phyloP scores from a whole-genome alignment of 2,329 filamentous ascomycete species.

The Zymoseptoria ardabiliae region DNA sequence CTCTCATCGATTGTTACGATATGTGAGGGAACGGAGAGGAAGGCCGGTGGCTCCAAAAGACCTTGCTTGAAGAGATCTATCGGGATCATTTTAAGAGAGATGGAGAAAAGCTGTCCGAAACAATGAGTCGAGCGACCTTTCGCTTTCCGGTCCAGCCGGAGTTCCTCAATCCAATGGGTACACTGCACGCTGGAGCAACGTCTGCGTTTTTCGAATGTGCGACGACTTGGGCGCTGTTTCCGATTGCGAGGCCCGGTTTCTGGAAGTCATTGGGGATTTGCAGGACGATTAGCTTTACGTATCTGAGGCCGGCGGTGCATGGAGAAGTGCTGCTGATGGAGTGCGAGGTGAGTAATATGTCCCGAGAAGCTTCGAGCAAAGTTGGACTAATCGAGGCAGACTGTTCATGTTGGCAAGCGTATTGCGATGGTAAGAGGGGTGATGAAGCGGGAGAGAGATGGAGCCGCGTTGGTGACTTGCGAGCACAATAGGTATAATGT shows the following conservation, averaged over 20 bases:
- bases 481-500: slow-evolving; percentile 22
- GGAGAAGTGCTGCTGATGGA: slow-evolving; percentile 18
- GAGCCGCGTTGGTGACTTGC: slow-evolving; percentile 16
- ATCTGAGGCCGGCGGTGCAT: slow-evolving; percentile 16
- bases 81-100: slow-evolving; percentile 27
- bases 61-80: slow-evolving; percentile 25
- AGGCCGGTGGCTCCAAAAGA: slow-evolving; percentile 7
- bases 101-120: slow-evolving; percentile 9
- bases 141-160: slow-evolving; percentile 16
- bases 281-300: slow-evolving; percentile 15
- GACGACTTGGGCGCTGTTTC: slow-evolving; percentile 13
- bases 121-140: slow-evolving; percentile 9
- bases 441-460: slow-evolving; percentile 19
- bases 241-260: slow-evolving; percentile 12
- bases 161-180: slow-evolving; percentile 19
- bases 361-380: neutral
- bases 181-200: slow-evolving; percentile 16
- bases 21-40: slow-evolving; percentile 13
- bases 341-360: slow-evolving; percentile 15
- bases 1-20: slow-evolving; percentile 31
- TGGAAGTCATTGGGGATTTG: slow-evolving; percentile 16
- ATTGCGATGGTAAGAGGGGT: slow-evolving; percentile 13
- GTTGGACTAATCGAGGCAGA: slow-evolving; percentile 6
- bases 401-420: slow-evolving; percentile 19
- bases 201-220: slow-evolving; percentile 19